Evolutionary conservation across 805 yeast genomes (phyloP).

Genomic region (Candida oleophila): DNA sequence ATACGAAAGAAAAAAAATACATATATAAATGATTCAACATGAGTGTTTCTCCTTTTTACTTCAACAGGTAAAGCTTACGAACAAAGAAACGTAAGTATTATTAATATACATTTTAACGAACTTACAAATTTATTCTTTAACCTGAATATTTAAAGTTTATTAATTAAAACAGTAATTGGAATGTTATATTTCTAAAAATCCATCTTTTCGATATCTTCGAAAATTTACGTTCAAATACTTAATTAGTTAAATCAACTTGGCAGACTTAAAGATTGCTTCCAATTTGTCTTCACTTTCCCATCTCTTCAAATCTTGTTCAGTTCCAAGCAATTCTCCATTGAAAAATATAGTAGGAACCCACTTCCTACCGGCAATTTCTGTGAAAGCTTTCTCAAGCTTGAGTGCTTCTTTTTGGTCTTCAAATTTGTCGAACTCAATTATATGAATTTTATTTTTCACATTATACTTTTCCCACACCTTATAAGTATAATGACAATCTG

Average conservation of each 20-base stretch:
- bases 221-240: too few relatives aligned
- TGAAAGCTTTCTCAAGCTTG: slow-evolving; percentile 54
- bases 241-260: slow-evolving; percentile 13
- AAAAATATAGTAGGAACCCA: slow-evolving; percentile 73
- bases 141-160: too few relatives aligned
- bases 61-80: slow-evolving; percentile 2
- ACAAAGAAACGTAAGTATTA: not conserved
- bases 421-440: slow-evolving; percentile 63
- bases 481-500: slow-evolving; percentile 69
- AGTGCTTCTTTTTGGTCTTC: slow-evolving; percentile 47
- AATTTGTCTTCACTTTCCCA: slow-evolving; percentile 35
- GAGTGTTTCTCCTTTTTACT: slow-evolving; percentile 3
- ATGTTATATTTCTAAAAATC: too few relatives aligned
- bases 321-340: slow-evolving; percentile 58
- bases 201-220: too few relatives aligned
- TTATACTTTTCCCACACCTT: slow-evolving; percentile 53
- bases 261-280: slow-evolving; percentile 30
- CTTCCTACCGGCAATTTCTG: slow-evolving; percentile 54
- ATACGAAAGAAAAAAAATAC: not conserved
- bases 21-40: slow-evolving; percentile 5
- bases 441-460: slow-evolving; percentile 46
- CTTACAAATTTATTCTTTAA: too few relatives aligned
- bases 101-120: not conserved
- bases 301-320: slow-evolving; percentile 47
- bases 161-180: too few relatives aligned